phyloP scores from a whole-genome alignment of 2,329 filamentous ascomycete species.

The Ophiocordyceps sinensis region DNA sequence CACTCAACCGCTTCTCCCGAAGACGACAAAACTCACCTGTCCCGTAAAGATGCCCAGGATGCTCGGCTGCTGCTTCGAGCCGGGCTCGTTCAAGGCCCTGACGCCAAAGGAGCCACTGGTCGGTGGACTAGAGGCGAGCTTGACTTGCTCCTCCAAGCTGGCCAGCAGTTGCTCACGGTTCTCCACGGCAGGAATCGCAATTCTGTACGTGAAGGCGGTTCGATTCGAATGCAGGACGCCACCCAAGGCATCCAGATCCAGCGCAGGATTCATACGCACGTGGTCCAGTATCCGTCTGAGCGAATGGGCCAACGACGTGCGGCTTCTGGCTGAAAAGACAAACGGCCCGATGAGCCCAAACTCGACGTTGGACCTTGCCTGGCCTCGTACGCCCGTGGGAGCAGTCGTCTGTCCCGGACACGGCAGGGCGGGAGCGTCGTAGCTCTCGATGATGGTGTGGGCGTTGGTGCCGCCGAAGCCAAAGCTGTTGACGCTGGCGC shows the following conservation, averaged over 20 bases:
- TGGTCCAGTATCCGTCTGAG: not conserved
- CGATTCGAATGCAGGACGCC: not conserved
- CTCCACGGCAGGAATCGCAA: not conserved
- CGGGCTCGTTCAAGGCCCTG: not conserved
- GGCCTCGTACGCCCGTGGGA: too few species aligned
- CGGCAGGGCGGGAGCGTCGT: not conserved
- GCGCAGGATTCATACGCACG: not conserved
- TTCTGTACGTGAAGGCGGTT: not conserved
- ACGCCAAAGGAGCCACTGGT: not conserved
- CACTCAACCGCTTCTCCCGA: not conserved
- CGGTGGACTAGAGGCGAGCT: not conserved
- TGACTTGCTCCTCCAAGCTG: not conserved
- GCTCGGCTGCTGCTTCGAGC: not conserved
- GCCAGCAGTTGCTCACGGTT: not conserved
- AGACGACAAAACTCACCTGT: not conserved
- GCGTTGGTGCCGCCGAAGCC: conserved; percentile 35
- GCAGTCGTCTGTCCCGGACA: not conserved
- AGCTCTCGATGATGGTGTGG: conserved; percentile 22
- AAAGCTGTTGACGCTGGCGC: conserved; percentile 32
- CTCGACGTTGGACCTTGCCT: too few species aligned
- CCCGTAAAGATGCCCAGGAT: not conserved
- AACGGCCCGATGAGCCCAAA: not conserved
- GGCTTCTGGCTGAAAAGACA: not conserved
- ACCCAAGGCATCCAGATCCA: not conserved
- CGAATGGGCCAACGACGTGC: not conserved